phyloP scores from a whole-genome alignment of 805 yeast species.

The Lipomyces orientalis region DNA sequence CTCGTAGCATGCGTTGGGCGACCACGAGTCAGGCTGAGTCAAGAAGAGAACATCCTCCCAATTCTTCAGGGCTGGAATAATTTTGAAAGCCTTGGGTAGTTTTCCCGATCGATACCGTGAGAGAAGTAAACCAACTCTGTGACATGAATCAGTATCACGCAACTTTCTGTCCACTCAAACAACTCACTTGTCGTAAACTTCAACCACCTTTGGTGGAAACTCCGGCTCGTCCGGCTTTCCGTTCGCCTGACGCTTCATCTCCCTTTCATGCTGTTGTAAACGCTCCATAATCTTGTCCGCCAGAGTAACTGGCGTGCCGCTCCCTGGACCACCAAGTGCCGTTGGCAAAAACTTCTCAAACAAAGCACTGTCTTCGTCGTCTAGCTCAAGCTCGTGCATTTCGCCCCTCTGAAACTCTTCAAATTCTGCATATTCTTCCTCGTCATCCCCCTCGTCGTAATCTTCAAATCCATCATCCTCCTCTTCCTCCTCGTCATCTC shows the following conservation, averaged over 20 bases:
- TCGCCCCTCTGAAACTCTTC: conserved; percentile 62
- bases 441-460: conserved; percentile 51
- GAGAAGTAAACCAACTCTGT: conserved; percentile 75
- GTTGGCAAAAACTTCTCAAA: conserved; percentile 69
- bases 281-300: conserved; percentile 95
- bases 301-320: conserved; percentile 46
- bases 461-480: conserved; percentile 55
- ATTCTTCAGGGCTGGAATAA: conserved; percentile 86
- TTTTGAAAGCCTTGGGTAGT: conserved; percentile 94
- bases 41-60: conserved; percentile 96
- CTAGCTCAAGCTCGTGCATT: conserved; percentile 41
- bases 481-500: conserved; percentile 53
- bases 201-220: conserved; percentile 94
- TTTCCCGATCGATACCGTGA: conserved; percentile 94
- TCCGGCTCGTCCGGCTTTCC: conserved; percentile 40
- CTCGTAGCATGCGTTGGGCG: conserved; percentile 92
- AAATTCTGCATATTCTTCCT: conserved; percentile 56
- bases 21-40: conserved; percentile 91
- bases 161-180: not conserved
- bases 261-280: conserved; percentile 70
- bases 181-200: conserved; percentile 74
- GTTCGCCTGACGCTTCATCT: conserved; percentile 30
- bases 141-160: conserved; percentile 2
- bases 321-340: conserved; percentile 1
- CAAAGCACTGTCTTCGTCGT: conserved; percentile 81